Percentiles rank a stretch among this genome's conserved stretches.
These are phyloP conservation scores for Astraeus odoratus DNA, from an alignment of 768 basidiomycete genomes.

Conservation along the genomic window DNA sequence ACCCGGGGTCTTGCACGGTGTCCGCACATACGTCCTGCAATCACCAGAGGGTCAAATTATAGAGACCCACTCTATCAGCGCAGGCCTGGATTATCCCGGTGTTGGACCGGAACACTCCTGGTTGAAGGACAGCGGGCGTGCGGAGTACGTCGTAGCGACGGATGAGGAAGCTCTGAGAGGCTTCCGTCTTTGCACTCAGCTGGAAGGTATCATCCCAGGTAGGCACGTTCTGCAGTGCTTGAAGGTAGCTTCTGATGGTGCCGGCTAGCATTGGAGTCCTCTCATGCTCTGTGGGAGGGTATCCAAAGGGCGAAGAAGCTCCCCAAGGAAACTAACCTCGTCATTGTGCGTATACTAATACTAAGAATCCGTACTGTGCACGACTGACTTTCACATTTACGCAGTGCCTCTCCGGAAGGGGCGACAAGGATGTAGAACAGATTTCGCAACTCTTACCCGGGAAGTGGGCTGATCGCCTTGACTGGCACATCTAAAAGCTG, in stretches of 20 bases:
- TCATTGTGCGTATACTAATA: slow-evolving; percentile 60
- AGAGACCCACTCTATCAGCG: slow-evolving; percentile 96
- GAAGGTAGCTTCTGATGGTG: slow-evolving; percentile 4
- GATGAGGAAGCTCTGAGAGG: slow-evolving; percentile 92
- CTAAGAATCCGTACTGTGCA: slow-evolving; percentile 1
- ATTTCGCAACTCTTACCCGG: slow-evolving; percentile 88
- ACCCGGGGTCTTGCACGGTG: slow-evolving; percentile 94
- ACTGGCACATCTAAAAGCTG: slow-evolving; percentile 70
- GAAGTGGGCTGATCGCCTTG: slow-evolving; percentile 89
- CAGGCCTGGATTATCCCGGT: slow-evolving; percentile 93
- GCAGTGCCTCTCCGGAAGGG: slow-evolving; percentile 89
- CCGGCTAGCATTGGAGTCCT: slow-evolving; percentile 77
- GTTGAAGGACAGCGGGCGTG: slow-evolving; percentile 91
- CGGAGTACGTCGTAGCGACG: slow-evolving; percentile 88
- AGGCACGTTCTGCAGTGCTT: slow-evolving; percentile 15
- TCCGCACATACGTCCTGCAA: slow-evolving; percentile 92
- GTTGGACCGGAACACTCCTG: slow-evolving; percentile 98
- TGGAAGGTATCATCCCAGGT: slow-evolving; percentile 97
- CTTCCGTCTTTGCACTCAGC: slow-evolving; percentile 85
- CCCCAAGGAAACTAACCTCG: slow-evolving; percentile 78
- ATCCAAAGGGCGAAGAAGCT: slow-evolving; percentile 79
- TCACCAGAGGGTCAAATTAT: slow-evolving; percentile 85
- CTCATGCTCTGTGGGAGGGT: slow-evolving; percentile 94
- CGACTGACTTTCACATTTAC: slow-evolving; percentile 3
- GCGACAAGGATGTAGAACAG: slow-evolving; percentile 97